These are phyloP conservation scores for Vanderwaltozyma tropicalis DNA, from an alignment of 805 yeast genomes.

Conservation along the genomic window DNA sequence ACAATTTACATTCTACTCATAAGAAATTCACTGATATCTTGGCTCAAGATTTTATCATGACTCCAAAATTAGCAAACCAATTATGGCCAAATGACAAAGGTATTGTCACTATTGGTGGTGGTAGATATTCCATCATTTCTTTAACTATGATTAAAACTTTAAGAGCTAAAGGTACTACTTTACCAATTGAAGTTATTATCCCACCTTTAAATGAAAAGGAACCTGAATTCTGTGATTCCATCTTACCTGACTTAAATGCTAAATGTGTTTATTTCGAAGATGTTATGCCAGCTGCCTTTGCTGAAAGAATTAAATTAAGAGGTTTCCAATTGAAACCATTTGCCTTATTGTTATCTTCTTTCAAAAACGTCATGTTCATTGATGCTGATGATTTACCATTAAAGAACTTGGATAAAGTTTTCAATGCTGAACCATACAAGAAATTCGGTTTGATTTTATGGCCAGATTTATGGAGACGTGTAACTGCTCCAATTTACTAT, in stretches of 20 bases:
- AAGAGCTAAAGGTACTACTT: conserved; percentile 52
- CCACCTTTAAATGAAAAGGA: conserved; percentile 63
- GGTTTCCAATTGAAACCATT: conserved; percentile 61
- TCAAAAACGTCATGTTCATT: conserved; percentile 60
- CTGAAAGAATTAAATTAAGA: conserved; percentile 34
- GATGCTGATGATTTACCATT: conserved; percentile 66
- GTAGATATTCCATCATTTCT: conserved; percentile 54
- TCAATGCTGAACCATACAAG: conserved; percentile 35
- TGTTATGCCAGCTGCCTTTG: conserved; percentile 38
- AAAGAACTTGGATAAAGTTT: conserved; percentile 37
- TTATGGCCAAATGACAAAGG: conserved; percentile 39
- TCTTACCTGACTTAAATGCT: conserved; percentile 57
- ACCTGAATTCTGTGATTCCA: conserved; percentile 51
- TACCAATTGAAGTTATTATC: conserved; percentile 76
- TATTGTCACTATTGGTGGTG: conserved; percentile 68
- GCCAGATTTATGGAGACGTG: conserved; percentile 72
- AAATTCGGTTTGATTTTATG: conserved; percentile 49
- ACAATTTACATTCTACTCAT: conserved; percentile 1
- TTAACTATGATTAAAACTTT: conserved; percentile 42
- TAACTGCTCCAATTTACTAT: conserved; percentile 53
- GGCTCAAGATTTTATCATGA: not conserved
- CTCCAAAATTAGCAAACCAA: not conserved
- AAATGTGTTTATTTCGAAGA: conserved; percentile 46
- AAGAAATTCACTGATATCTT: conserved; percentile 1
- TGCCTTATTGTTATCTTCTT: conserved; percentile 64